These are phyloP conservation scores for Cicer cuneatum DNA, from an alignment of 306 rosid species.

Conservation along the genomic window DNA sequence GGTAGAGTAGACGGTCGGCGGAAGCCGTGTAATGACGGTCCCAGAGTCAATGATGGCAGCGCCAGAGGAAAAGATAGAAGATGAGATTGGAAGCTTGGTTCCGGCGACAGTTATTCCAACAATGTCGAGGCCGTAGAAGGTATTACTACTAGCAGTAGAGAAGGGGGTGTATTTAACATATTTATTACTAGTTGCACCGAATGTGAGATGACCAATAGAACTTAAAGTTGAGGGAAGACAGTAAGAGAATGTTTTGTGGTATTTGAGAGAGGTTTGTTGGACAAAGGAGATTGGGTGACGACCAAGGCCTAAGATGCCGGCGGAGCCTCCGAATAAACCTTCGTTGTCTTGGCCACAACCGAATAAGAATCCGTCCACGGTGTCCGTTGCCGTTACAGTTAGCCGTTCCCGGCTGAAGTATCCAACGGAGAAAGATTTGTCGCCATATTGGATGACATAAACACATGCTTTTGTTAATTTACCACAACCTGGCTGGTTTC, in stretches of 20 bases:
- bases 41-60: conserved; percentile 81
- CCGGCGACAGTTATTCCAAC: conserved; percentile 56
- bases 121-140: conserved; percentile 61
- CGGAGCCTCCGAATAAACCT: conserved; percentile 62
- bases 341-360: conserved; percentile 82
- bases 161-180: conserved; percentile 62
- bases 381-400: conserved; percentile 40
- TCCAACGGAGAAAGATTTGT: conserved; percentile 63
- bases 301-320: conserved; percentile 83
- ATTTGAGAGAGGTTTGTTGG: conserved; percentile 64
- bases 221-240: conserved; percentile 74
- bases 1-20: conserved; percentile 59
- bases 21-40: conserved; percentile 69
- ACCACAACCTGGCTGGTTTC: conserved; percentile 53
- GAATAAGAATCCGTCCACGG: conserved; percentile 51
- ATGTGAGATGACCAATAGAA: conserved; percentile 59
- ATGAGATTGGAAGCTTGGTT: conserved; percentile 42
- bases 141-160: conserved; percentile 21
- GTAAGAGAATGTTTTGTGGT: conserved; percentile 63
- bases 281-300: conserved; percentile 69
- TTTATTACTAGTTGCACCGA: conserved; percentile 22
- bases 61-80: conserved; percentile 49
- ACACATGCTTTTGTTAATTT: conserved; percentile 47
- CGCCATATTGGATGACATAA: conserved; percentile 61
- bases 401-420: conserved; percentile 59